phyloP scores from a whole-genome alignment of 73 alveolate species.

The Uronychia setigera region DNA sequence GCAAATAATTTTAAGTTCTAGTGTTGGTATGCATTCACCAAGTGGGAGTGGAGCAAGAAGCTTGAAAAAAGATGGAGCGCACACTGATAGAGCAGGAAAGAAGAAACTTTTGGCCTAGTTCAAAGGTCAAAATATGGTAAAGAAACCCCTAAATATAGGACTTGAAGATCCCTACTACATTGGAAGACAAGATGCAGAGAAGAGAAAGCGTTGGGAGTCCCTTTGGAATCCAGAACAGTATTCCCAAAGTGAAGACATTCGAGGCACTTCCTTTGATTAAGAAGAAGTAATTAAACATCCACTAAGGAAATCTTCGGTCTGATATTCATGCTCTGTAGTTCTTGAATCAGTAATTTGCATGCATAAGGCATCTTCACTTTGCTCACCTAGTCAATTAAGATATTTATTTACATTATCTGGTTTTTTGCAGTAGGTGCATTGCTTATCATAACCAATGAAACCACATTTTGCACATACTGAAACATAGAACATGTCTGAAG shows the following conservation, averaged over 20 bases:
- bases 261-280: neutral
- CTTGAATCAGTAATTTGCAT: constrained; percentile 97
- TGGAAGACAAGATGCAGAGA: neutral
- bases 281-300: neutral
- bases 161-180: neutral
- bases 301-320: constrained; percentile 61
- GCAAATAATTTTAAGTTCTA: neutral
- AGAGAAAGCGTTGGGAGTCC: neutral
- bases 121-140: neutral
- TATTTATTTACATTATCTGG: constrained; percentile 67
- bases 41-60: neutral
- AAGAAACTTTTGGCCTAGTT: neutral
- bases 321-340: constrained; percentile 82
- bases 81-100: no score
- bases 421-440: constrained; percentile 81
- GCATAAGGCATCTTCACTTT: constrained; percentile 98
- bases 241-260: neutral
- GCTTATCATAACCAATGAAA: constrained; percentile 80
- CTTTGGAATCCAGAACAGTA: neutral
- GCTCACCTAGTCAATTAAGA: constrained; percentile 48
- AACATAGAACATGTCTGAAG: constrained; percentile 94
- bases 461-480: constrained; percentile 96
- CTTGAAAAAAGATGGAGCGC: neutral
- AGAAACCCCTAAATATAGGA: neutral
- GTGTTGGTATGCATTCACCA: neutral